phyloP scores from a whole-genome alignment of 331 rosid genomes.

The Ulmus americana region DNA sequence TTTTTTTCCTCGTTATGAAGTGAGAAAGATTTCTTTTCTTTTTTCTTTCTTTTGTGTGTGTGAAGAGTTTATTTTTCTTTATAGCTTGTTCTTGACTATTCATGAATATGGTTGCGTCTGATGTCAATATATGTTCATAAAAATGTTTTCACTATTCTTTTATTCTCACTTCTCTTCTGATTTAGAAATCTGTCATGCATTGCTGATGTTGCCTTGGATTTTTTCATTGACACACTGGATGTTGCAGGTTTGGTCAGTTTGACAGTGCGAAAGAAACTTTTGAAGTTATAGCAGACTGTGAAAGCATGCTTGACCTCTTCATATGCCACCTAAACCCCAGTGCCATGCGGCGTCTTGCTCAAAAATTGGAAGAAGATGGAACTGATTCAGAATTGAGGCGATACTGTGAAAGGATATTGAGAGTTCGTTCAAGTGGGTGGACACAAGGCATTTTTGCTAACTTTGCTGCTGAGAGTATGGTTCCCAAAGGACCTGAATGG shows the following conservation, averaged over 20 bases:
- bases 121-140: too few relatives aligned
- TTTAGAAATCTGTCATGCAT: not conserved
- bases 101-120: too few relatives aligned
- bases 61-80: not conserved
- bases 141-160: too few relatives aligned
- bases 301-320: conserved; percentile 92
- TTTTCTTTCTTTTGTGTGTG: not conserved
- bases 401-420: conserved; percentile 87
- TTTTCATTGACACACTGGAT: conserved; percentile 14
- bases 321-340: conserved; percentile 99
- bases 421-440: conserved; percentile 93
- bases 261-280: conserved; percentile 97
- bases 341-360: conserved; percentile 98
- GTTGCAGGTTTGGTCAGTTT: conserved; percentile 93
- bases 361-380: conserved; percentile 94
- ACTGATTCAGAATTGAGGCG: conserved; percentile 94
- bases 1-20: not conserved
- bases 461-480: conserved; percentile 98
- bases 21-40: not conserved
- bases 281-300: conserved; percentile 79
- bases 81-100: not conserved
- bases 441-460: conserved; percentile 99
- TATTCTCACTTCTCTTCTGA: not conserved
- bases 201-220: conserved; percentile 19
- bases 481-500: conserved; percentile 99